A percentile compares a stretch with the other conserved stretches of the same genome.
These are phyloP conservation scores for Neonothopanus nambi DNA, from an alignment of 1,284 basidiomycete species.

Conservation along the genomic window DNA sequence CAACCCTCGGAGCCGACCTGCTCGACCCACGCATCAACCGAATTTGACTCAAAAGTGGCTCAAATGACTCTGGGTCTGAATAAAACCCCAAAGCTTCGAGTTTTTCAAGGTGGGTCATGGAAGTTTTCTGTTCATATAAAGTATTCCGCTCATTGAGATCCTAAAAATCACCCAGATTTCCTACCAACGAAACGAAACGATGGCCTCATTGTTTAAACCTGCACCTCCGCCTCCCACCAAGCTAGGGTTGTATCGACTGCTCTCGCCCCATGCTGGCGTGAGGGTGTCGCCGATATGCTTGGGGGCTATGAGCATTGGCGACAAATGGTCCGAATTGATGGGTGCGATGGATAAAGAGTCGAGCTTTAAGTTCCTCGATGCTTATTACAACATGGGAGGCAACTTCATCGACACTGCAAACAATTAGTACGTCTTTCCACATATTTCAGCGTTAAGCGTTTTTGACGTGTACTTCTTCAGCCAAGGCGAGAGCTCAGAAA, in stretches of 20 bases:
- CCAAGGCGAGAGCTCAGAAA: conserved; percentile 11
- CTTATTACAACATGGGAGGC: conserved; percentile 15
- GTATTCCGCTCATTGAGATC: too few relatives aligned
- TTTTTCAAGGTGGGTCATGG: too few relatives aligned
- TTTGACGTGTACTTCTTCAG: neutral
- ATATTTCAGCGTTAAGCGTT: neutral
- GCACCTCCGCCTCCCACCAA: conserved; percentile 9
- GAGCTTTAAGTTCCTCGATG: conserved; percentile 40
- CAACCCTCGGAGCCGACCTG: too few relatives aligned
- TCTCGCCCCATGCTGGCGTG: conserved; percentile 40
- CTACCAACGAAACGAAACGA: too few relatives aligned
- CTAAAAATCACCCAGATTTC: too few relatives aligned
- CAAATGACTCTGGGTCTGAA: too few relatives aligned
- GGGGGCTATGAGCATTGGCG: conserved; percentile 52
- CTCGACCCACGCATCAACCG: too few relatives aligned
- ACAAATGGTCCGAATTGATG: conserved; percentile 34
- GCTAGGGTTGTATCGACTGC: conserved; percentile 28
- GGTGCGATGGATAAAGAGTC: conserved; percentile 29
- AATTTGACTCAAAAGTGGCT: too few relatives aligned
- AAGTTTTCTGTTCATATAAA: too few relatives aligned
- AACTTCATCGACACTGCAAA: conserved; percentile 16
- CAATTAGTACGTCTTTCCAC: neutral
- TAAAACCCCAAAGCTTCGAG: too few relatives aligned
- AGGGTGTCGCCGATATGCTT: conserved; percentile 49
- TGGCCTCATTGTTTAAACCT: neutral